Conservation (phyloP, 495 filamentous ascomycete species). For the Venustampulla echinocandica region DNA sequence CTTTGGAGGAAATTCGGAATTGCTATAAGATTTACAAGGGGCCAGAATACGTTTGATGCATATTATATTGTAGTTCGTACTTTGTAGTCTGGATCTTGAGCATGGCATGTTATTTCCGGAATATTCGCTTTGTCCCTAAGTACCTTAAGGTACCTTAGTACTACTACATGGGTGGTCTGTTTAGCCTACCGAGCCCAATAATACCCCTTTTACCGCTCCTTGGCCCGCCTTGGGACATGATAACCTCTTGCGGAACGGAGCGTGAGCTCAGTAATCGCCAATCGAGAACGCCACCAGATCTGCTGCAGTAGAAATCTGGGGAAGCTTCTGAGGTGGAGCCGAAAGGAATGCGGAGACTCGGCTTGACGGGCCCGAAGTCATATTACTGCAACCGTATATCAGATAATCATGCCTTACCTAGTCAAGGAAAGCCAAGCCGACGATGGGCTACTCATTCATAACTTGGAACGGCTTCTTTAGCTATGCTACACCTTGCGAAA, state of each 20-base stretch:
- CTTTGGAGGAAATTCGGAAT: too few species aligned
- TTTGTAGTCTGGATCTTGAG: too few species aligned
- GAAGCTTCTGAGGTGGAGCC: neutral
- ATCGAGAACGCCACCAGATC: neutral
- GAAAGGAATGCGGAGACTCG: slow-evolving; percentile 1
- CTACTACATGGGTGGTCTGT: too few species aligned
- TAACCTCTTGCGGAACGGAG: neutral
- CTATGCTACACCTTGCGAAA: too few species aligned
- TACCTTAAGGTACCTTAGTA: too few species aligned
- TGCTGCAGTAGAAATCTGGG: neutral
- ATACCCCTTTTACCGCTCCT: neutral
- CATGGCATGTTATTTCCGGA: too few species aligned
- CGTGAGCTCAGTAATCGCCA: neutral
- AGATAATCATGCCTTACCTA: neutral
- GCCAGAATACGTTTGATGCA: too few species aligned
- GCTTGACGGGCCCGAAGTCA: neutral
- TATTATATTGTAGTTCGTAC: too few species aligned
- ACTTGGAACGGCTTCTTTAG: neutral
- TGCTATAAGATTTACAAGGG: too few species aligned
- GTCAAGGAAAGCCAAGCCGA: neutral
- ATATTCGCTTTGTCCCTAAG: too few species aligned
- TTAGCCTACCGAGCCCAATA: too few species aligned
- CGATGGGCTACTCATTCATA: neutral
- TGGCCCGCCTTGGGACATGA: neutral
- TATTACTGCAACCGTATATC: neutral